Percentiles rank a stretch among this genome's conserved stretches.
Conservation (phyloP, 2,329 filamentous ascomycete genomes). For the Pezicula carpinea region DNA sequence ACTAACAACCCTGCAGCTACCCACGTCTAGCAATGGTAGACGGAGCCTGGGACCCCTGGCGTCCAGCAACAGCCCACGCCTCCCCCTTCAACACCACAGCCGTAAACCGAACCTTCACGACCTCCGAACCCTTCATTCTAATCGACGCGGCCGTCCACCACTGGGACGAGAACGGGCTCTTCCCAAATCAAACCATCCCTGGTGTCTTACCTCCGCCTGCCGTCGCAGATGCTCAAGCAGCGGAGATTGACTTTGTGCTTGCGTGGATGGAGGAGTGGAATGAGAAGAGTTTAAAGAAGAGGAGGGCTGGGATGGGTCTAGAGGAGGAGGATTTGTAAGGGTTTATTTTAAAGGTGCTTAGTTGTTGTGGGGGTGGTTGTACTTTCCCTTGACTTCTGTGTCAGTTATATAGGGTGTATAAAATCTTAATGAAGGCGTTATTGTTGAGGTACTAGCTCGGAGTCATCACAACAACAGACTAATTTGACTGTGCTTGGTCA, state of each 20-base stretch:
- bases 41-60: conserved; percentile 77
- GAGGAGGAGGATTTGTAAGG: neutral
- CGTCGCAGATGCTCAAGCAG: conserved; percentile 53
- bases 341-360: neutral
- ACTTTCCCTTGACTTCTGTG: too few relatives aligned
- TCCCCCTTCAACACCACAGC: conserved; percentile 42
- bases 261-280: conserved; percentile 63
- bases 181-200: conserved; percentile 50
- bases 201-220: conserved; percentile 50
- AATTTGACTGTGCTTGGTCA: too few relatives aligned
- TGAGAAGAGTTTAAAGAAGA: neutral
- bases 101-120: conserved; percentile 52
- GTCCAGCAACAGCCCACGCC: conserved; percentile 66
- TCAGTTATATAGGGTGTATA: too few relatives aligned
- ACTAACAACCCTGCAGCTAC: conserved; percentile 41
- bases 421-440: too few relatives aligned
- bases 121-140: conserved; percentile 65
- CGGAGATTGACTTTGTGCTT: conserved; percentile 57
- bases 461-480: too few relatives aligned
- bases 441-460: too few relatives aligned
- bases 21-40: conserved; percentile 73
- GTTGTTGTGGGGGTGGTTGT: too few relatives aligned
- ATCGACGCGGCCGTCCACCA: conserved; percentile 75
- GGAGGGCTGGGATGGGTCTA: neutral
- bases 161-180: conserved; percentile 72